Percentiles rank a stretch among this genome's conserved stretches.
Evolutionary conservation across 2,329 filamentous ascomycete genomes (phyloP).

Genomic region (Phialophora macrospora): DNA sequence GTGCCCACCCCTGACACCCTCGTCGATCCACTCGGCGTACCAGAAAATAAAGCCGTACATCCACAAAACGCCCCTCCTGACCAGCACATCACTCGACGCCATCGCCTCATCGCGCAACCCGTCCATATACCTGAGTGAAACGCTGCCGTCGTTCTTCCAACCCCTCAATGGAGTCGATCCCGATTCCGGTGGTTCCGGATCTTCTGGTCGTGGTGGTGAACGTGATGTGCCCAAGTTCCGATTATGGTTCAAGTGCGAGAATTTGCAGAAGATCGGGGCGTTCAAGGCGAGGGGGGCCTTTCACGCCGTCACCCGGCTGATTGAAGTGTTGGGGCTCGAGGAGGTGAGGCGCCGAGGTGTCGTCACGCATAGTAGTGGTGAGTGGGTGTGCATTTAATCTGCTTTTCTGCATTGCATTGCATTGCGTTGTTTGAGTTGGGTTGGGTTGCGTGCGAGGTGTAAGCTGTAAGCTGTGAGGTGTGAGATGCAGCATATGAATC

Average conservation of each 20-base stretch:
- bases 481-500: not conserved
- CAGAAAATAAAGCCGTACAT: conserved; percentile 73
- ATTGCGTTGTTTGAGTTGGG: too few species aligned
- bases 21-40: conserved; percentile 74
- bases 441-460: too few species aligned
- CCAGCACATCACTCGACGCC: conserved; percentile 72
- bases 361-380: conserved; percentile 87
- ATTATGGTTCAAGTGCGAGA: conserved; percentile 96
- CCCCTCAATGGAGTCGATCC: not conserved
- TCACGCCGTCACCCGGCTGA: conserved; percentile 75
- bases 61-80: conserved; percentile 82
- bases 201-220: not conserved
- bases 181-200: not conserved
- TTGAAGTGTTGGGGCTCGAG: conserved; percentile 65
- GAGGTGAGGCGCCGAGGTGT: conserved; percentile 71
- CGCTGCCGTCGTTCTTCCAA: conserved; percentile 43
- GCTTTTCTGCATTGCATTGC: not conserved
- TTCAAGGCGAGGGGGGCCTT: conserved; percentile 94
- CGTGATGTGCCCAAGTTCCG: conserved; percentile 62
- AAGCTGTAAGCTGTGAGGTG: not conserved
- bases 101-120: conserved; percentile 75
- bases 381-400: conserved; percentile 28
- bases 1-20: conserved; percentile 69
- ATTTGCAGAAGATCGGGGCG: conserved; percentile 84
- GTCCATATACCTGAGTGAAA: conserved; percentile 27